Conservation (phyloP, 495 filamentous ascomycete species). For the Xylaria sp. region DNA sequence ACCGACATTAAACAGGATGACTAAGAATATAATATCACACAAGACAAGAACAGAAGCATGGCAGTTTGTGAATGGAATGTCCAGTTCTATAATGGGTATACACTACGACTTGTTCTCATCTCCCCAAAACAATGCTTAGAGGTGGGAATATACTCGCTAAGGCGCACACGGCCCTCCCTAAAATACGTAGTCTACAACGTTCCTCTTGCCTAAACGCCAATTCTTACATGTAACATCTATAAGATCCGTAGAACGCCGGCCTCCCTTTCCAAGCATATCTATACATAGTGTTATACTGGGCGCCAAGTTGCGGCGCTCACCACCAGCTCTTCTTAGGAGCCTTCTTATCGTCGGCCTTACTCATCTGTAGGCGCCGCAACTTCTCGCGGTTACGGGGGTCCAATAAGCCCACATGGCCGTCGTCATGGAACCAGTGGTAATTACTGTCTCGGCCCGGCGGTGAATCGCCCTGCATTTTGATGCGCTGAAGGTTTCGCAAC, state of each 20-base stretch:
- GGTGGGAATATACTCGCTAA: slow-evolving; percentile 16
- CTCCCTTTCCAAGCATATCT: background rate
- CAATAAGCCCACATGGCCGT: slow-evolving; percentile 48
- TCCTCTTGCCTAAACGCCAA: slow-evolving; percentile 9
- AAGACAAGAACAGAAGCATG: background rate
- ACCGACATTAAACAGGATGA: background rate
- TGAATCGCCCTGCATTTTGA: slow-evolving; percentile 75
- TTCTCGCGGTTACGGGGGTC: slow-evolving; percentile 56
- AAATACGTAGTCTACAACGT: background rate
- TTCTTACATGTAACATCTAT: slow-evolving; percentile 8
- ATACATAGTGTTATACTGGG: background rate
- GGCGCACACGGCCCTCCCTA: background rate
- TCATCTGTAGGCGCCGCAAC: slow-evolving; percentile 52
- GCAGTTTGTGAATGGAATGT: background rate
- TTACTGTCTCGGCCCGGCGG: slow-evolving; percentile 35
- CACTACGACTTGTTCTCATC: slow-evolving; percentile 8
- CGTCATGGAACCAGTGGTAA: slow-evolving; percentile 54
- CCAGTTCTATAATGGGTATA: slow-evolving; percentile 26
- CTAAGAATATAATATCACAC: too few species aligned
- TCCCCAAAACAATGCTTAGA: background rate
- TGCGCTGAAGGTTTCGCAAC: slow-evolving; percentile 83
- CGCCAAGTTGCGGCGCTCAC: background rate
- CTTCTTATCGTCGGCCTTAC: slow-evolving; percentile 47
- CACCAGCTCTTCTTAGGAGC: slow-evolving; percentile 44
- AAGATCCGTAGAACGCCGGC: background rate